A percentile compares a stretch with the other conserved stretches of the same genome.
These are phyloP conservation scores for Lenzites betulinus DNA, from an alignment of 768 basidiomycete genomes.

Conservation along the genomic window DNA sequence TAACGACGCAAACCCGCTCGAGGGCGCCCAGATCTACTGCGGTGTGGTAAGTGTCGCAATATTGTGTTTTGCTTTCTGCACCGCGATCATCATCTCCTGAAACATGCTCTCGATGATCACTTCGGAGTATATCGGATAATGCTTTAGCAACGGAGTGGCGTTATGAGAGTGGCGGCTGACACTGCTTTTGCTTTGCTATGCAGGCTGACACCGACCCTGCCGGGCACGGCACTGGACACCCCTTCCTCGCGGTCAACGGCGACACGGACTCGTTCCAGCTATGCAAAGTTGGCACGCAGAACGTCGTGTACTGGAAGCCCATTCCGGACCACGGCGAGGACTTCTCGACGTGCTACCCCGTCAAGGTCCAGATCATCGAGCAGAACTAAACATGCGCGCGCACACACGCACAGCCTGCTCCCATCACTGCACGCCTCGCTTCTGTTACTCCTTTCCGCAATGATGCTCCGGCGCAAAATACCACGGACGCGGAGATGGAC, in stretches of 20 bases:
- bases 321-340: constrained; percentile 20
- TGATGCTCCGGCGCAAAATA: too few species aligned
- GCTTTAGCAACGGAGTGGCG: too few species aligned
- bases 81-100: neutral
- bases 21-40: constrained; percentile 40
- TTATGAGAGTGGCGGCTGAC: neutral
- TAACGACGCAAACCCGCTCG: constrained; percentile 29
- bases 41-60: constrained; percentile 31
- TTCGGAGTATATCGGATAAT: too few species aligned
- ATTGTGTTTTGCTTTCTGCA: neutral
- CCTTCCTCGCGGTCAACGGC: constrained; percentile 26
- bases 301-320: constrained; percentile 29
- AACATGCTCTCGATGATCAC: too few species aligned
- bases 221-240: constrained; percentile 25
- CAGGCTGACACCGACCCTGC: constrained; percentile 24
- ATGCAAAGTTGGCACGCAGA: constrained; percentile 19
- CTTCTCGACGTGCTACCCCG: constrained; percentile 25
- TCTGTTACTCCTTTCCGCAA: too few species aligned
- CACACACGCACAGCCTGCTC: neutral
- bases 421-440: too few species aligned
- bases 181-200: neutral
- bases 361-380: constrained; percentile 25
- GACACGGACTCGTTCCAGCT: constrained; percentile 25
- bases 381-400: neutral
- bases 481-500: too few species aligned